Evolutionary conservation across 1,284 basidiomycete species (phyloP), one percentile per base, ranked within the genome.

Genomic region (Tilletia walkeri): DNA sequence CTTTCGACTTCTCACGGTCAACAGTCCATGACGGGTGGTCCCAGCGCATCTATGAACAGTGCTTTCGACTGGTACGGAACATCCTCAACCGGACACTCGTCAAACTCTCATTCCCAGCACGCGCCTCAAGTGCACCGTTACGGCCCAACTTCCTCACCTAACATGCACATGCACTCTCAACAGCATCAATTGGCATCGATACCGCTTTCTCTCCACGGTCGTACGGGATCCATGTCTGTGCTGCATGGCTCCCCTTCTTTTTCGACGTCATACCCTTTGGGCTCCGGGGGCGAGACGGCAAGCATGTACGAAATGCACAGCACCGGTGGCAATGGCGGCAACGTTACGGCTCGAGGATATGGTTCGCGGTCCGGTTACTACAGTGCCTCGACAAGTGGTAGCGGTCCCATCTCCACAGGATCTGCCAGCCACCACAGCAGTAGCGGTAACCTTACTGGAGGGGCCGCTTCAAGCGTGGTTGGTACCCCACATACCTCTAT

Each of bases 401-500:
- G 41, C 14, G 41, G 41, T 9, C 34, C 20, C n/a, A 9, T 10
- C 24, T 6, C 24, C 24, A 30, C 24, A 30, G 24, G 24, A 30
- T 30, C 20, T 38, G 16, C 59, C 3, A 63, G 14, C 14, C 38
- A n/a, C n/a, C 7, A 20, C 36, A 38, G 59, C 36, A 63, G 30
- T 1, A 63, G 59, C 38, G 36, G 41, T 14, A 45, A 45, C 41
- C 14, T 45, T 7, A 45, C 41, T 7, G 41, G 41, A 14, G 24
- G 24, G 24, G 34, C 24, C 7, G 50, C 50, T 7, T 56, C 54
- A 10, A 63, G 59, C 38, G 30, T 39, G 59, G 5, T 39, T 10
- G 59, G 59, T 18, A 63, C 59, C 3, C 59, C 59, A 36, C 59
- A 63, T 6, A 63, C 59, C 18, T 34, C 59, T 4, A 38, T 39